These are phyloP conservation scores for Heterobasidion occidentale DNA, from an alignment of 1,284 basidiomycete species.

Conservation along the genomic window DNA sequence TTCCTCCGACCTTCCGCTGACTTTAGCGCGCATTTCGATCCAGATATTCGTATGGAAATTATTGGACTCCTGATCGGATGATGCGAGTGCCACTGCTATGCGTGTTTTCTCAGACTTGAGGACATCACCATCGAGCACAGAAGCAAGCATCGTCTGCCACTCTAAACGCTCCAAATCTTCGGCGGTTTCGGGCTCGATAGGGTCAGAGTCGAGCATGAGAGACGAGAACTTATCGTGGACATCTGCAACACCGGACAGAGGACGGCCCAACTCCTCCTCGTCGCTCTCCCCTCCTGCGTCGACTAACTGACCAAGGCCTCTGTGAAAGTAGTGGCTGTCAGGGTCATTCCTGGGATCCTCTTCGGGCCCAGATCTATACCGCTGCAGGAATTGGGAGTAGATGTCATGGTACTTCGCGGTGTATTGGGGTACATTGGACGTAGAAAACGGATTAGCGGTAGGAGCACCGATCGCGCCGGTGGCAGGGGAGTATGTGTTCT, in stretches of 20 bases:
- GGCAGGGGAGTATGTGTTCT: constrained; percentile 26
- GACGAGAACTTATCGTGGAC: constrained; percentile 43
- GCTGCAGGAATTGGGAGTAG: constrained; percentile 69
- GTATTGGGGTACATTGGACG: constrained; percentile 16
- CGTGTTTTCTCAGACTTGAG: constrained; percentile 89
- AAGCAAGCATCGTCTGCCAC: constrained; percentile 92
- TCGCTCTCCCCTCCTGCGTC: constrained; percentile 75
- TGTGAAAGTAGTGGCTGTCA: constrained; percentile 68
- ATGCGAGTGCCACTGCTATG: constrained; percentile 68
- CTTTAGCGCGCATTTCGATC: constrained; percentile 85
- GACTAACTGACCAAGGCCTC: constrained; percentile 59
- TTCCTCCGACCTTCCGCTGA: constrained; percentile 73
- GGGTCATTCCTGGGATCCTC: constrained; percentile 69
- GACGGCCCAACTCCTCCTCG: constrained; percentile 42
- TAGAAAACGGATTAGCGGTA: constrained; percentile 16
- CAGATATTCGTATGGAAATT: constrained; percentile 69
- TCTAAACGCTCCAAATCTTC: constrained; percentile 81
- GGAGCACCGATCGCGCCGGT: constrained; percentile 22
- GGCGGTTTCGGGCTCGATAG: constrained; percentile 51
- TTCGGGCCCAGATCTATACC: constrained; percentile 56
- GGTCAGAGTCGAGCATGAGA: constrained; percentile 51
- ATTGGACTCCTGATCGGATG: constrained; percentile 62
- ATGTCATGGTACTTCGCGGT: constrained; percentile 51
- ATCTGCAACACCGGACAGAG: constrained; percentile 33
- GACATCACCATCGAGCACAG: constrained; percentile 89